These are phyloP conservation scores for Rhodotorula paludigena DNA, from an alignment of 768 basidiomycete species.

Conservation along the genomic window DNA sequence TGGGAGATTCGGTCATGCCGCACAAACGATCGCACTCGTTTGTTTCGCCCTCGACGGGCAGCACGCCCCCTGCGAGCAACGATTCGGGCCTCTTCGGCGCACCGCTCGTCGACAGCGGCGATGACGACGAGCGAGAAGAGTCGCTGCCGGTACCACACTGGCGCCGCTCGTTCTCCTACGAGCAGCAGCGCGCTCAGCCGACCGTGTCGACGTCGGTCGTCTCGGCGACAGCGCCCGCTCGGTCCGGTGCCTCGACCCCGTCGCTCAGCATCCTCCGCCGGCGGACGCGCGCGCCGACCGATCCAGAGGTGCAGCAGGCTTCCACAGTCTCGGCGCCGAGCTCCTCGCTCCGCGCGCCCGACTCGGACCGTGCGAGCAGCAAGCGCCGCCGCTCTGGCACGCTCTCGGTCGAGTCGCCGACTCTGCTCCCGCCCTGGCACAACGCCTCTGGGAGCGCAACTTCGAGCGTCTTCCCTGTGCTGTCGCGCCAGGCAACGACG, in stretches of 20 bases:
- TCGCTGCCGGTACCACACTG: background rate
- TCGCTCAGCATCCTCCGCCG: background rate
- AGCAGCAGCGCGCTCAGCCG: background rate
- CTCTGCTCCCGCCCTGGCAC: background rate
- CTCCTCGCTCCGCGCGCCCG: accelerated
- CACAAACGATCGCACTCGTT: background rate
- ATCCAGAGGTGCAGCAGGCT: background rate
- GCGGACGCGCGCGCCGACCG: background rate
- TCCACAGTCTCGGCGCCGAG: background rate
- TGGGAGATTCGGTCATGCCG: background rate
- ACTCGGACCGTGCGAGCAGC: background rate
- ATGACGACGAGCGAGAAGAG: background rate
- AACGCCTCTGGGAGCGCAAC: background rate
- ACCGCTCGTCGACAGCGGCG: background rate
- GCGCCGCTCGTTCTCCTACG: slow-evolving; percentile 2
- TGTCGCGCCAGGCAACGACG: too few species aligned
- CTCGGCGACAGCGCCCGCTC: background rate
- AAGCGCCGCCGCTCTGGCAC: slow-evolving; percentile 6
- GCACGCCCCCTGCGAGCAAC: background rate
- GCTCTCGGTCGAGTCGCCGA: background rate
- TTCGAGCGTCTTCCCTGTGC: too few species aligned
- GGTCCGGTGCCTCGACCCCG: background rate
- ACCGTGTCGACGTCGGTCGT: background rate
- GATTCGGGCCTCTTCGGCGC: background rate
- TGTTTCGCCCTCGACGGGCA: background rate